Percentiles rank a stretch among this genome's conserved stretches.
phyloP scores from a whole-genome alignment of 441 rosid species.

The Metrosideros polymorpha region DNA sequence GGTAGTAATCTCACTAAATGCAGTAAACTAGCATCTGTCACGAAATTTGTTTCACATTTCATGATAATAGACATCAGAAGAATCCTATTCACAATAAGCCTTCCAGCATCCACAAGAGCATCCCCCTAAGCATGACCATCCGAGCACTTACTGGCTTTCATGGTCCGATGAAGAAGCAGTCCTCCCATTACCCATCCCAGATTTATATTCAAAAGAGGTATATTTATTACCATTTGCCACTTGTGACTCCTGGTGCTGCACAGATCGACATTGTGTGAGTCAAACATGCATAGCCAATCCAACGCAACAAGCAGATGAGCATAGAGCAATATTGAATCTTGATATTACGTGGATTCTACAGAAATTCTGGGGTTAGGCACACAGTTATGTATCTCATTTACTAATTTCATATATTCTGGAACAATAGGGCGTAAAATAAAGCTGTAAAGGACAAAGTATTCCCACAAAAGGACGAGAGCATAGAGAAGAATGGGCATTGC shows the following conservation, averaged over 20 bases:
- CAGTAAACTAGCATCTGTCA: neutral
- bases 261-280: conserved; percentile 9
- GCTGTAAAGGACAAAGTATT: neutral
- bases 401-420: neutral
- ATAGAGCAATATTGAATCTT: neutral
- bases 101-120: neutral
- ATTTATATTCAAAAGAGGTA: conserved; percentile 85
- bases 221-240: conserved; percentile 77
- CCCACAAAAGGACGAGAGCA: neutral
- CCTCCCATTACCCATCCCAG: conserved; percentile 95
- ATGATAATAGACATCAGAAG: neutral
- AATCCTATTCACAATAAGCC: neutral
- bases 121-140: neutral
- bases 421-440: neutral
- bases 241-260: conserved; percentile 92
- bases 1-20: neutral
- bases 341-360: neutral
- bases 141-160: conserved; percentile 85
- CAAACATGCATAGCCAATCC: conserved; percentile 4
- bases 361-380: neutral
- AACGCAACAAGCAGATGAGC: neutral
- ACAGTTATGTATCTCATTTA: neutral
- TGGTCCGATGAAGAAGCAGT: conserved; percentile 94
- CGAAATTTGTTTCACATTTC: neutral
- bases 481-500: neutral